phyloP scores from a whole-genome alignment of 2,329 filamentous ascomycete species.

The Spiromastix sp. region DNA sequence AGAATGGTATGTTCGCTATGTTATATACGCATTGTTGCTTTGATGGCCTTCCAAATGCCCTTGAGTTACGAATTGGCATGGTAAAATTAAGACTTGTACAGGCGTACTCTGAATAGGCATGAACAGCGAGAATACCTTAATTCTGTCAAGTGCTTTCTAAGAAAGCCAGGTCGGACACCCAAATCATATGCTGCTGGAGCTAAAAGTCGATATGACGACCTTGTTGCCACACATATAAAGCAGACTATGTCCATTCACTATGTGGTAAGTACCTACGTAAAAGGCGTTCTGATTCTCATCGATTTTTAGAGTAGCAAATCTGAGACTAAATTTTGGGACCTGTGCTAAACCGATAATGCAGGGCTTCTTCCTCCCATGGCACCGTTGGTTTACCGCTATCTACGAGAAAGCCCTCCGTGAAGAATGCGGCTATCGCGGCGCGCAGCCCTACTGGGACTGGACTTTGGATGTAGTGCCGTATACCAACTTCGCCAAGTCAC shows the following conservation, averaged over 20 bases:
- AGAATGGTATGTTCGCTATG: slow-evolving; percentile 2
- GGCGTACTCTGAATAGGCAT: not conserved
- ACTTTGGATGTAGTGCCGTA: slow-evolving; percentile 17
- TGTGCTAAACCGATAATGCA: slow-evolving; percentile 21
- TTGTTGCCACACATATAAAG: slow-evolving; percentile 32
- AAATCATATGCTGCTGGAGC: slow-evolving; percentile 21
- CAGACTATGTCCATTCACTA: slow-evolving; percentile 26
- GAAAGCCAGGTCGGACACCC: not conserved
- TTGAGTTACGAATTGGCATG: not conserved
- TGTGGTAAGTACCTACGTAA: no score
- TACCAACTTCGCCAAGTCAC: slow-evolving; percentile 23
- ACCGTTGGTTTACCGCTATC: slow-evolving; percentile 15
- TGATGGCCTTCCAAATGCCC: not conserved
- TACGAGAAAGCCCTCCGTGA: slow-evolving; percentile 16
- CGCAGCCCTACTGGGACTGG: slow-evolving; percentile 32
- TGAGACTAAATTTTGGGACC: no score
- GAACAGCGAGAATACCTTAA: slow-evolving; percentile 1
- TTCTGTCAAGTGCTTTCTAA: slow-evolving; percentile 2
- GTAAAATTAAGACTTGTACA: not conserved
- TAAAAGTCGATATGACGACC: slow-evolving; percentile 35
- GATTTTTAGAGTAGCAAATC: slow-evolving; percentile 27
- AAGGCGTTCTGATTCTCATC: no score
- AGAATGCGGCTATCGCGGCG: slow-evolving; percentile 22
- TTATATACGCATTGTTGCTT: not conserved
- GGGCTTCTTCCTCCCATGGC: slow-evolving; percentile 16